Conservation (phyloP, 2,329 filamentous ascomycete genomes). For the Nemania sp. region DNA sequence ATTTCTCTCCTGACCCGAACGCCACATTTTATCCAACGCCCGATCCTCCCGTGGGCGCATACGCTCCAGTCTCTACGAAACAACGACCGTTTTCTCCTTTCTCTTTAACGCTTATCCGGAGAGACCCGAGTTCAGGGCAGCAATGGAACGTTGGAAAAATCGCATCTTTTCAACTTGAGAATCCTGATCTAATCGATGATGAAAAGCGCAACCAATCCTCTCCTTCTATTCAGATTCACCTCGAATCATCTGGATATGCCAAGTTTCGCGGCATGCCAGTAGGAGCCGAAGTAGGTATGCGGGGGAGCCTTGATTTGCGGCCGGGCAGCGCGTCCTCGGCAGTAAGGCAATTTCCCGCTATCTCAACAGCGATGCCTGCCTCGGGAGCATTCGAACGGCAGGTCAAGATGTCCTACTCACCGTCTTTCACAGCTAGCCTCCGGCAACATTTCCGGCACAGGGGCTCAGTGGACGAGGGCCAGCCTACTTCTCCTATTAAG, state of each 20-base stretch:
- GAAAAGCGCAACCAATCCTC: slow-evolving; percentile 48
- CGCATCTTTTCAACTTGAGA: slow-evolving; percentile 64
- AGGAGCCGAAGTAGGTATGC: slow-evolving; percentile 41
- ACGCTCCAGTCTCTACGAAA: slow-evolving; percentile 56
- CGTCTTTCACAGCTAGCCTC: slow-evolving; percentile 62
- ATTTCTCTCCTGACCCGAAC: slow-evolving; percentile 2
- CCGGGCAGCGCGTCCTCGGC: slow-evolving; percentile 45
- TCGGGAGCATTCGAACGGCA: slow-evolving; percentile 63
- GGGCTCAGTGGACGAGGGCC: slow-evolving; percentile 49
- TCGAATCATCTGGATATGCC: slow-evolving; percentile 68
- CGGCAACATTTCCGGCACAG: slow-evolving; percentile 59
- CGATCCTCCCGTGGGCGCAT: slow-evolving; percentile 16
- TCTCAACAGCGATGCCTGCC: slow-evolving; percentile 25
- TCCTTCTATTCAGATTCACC: slow-evolving; percentile 63
- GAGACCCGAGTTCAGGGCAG: slow-evolving; percentile 74
- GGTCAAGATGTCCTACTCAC: slow-evolving; percentile 68
- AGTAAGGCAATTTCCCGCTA: slow-evolving; percentile 32
- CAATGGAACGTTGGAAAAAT: slow-evolving; percentile 83
- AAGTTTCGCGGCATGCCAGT: slow-evolving; percentile 66
- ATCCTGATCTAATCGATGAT: slow-evolving; percentile 50
- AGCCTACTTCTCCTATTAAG: slow-evolving; percentile 45
- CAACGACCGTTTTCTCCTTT: slow-evolving; percentile 58
- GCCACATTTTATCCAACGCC: slow-evolving; percentile 20
- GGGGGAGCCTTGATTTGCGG: slow-evolving; percentile 46
- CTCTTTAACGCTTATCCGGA: slow-evolving; percentile 75